Evolutionary conservation across 257 asterid genomes (phyloP).

Genomic region (Datura wrightii): DNA sequence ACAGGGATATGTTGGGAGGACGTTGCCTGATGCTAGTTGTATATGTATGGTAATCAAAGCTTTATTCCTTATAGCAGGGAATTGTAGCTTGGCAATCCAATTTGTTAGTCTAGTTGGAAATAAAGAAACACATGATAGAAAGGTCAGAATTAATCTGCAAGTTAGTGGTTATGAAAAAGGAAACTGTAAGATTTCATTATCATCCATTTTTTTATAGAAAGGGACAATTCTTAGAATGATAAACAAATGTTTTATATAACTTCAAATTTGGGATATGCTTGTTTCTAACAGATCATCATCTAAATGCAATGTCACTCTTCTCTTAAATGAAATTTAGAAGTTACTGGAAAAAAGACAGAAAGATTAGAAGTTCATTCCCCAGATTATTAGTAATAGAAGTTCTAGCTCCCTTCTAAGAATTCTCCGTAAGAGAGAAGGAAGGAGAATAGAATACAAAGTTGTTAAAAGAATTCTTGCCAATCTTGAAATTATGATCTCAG

Average conservation of each 20-base stretch:
- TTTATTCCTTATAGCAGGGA: background rate
- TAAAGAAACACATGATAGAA: background rate
- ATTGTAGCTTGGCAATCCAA: background rate
- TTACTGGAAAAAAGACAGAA: background rate
- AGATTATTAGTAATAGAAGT: background rate
- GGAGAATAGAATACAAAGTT: background rate
- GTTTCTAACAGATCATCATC: background rate
- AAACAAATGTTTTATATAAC: background rate
- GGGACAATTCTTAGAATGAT: background rate
- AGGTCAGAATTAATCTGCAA: background rate
- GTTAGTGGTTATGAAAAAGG: background rate
- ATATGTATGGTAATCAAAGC: background rate
- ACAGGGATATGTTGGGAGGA: background rate
- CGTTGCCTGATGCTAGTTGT: background rate
- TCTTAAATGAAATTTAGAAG: background rate
- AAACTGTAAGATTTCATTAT: background rate
- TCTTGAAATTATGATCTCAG: background rate
- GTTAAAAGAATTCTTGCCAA: background rate
- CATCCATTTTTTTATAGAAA: background rate
- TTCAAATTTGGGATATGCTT: background rate
- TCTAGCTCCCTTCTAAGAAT: background rate
- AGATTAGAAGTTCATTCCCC: background rate
- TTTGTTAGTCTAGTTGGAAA: constrained; percentile 2
- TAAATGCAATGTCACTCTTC: background rate
- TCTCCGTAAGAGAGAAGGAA: background rate